Conservation (phyloP, 441 rosid genomes). For the Aleurites moluccanus region DNA sequence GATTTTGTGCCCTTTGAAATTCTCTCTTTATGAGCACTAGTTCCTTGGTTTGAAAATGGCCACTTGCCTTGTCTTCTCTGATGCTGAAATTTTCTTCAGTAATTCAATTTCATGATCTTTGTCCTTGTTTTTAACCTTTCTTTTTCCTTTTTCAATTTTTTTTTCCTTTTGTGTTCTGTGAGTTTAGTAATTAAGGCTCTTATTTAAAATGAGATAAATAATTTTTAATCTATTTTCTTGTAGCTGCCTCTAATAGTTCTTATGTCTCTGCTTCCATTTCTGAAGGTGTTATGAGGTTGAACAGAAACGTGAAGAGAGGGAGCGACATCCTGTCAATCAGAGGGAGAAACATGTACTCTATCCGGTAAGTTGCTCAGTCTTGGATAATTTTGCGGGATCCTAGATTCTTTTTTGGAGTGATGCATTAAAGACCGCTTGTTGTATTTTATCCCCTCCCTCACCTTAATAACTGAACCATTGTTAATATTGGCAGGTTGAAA, state of each 20-base stretch:
- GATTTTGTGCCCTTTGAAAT: neutral
- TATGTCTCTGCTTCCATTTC: slow-evolving; percentile 13
- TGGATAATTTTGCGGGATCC: neutral
- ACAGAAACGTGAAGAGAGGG: slow-evolving; percentile 91
- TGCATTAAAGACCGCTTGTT: slow-evolving; percentile 1
- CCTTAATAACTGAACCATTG: slow-evolving; percentile 21
- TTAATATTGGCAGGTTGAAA: slow-evolving; percentile 60
- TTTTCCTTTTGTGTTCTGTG: neutral
- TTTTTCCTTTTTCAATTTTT: too few species aligned
- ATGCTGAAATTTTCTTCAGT: neutral
- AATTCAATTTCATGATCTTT: neutral
- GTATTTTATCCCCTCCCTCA: neutral
- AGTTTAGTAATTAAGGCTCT: neutral
- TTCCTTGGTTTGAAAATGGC: neutral
- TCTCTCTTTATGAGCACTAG: neutral
- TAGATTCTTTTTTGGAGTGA: neutral
- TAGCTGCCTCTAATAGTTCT: slow-evolving; percentile 25
- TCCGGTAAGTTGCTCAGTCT: slow-evolving; percentile 55
- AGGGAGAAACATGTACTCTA: slow-evolving; percentile 80
- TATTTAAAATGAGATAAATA: neutral
- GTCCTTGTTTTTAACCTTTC: neutral
- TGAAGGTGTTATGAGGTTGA: slow-evolving; percentile 87
- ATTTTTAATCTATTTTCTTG: slow-evolving; percentile 7
- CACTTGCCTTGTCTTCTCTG: neutral
- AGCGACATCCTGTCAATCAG: slow-evolving; percentile 80